Evolutionary conservation across 805 yeast species (phyloP).

Genomic region (Yamadazyma laniorum): DNA sequence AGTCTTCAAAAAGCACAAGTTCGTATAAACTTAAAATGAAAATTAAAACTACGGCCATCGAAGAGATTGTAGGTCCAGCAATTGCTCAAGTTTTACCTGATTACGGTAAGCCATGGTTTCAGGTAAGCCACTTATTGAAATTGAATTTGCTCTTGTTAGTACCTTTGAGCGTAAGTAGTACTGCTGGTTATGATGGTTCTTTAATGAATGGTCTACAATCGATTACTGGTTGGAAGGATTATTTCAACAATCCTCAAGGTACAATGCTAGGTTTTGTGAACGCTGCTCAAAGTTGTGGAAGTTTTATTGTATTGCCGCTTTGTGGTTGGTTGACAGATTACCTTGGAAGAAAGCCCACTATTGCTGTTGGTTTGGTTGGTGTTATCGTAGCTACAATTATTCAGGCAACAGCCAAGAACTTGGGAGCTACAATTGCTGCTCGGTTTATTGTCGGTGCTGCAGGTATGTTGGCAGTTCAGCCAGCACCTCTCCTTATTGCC

Average conservation of each 20-base stretch:
- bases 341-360: slow-evolving; percentile 36
- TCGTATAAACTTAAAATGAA: slow-evolving; percentile 9
- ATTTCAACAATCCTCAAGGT: slow-evolving; percentile 39
- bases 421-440: slow-evolving; percentile 34
- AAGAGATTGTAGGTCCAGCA: slow-evolving; percentile 18
- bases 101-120: slow-evolving; percentile 15
- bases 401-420: slow-evolving; percentile 27
- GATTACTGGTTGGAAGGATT: slow-evolving; percentile 36
- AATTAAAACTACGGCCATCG: slow-evolving; percentile 12
- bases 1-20: neutral
- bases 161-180: slow-evolving; percentile 32
- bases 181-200: slow-evolving; percentile 45
- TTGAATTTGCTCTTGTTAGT: slow-evolving; percentile 15
- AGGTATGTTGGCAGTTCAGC: slow-evolving; percentile 35
- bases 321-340: slow-evolving; percentile 29
- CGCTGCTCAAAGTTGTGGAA: slow-evolving; percentile 29
- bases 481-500: slow-evolving; percentile 46
- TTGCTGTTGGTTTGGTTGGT: slow-evolving; percentile 23
- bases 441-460: slow-evolving; percentile 50
- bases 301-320: slow-evolving; percentile 23
- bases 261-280: slow-evolving; percentile 38
- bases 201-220: slow-evolving; percentile 48
- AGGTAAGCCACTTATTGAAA: slow-evolving; percentile 11
- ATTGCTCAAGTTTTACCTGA: slow-evolving; percentile 17
- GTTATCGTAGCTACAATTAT: slow-evolving; percentile 29